Evolutionary conservation across 805 yeast species (phyloP).

Genomic region (Phaffomyces antillensis): DNA sequence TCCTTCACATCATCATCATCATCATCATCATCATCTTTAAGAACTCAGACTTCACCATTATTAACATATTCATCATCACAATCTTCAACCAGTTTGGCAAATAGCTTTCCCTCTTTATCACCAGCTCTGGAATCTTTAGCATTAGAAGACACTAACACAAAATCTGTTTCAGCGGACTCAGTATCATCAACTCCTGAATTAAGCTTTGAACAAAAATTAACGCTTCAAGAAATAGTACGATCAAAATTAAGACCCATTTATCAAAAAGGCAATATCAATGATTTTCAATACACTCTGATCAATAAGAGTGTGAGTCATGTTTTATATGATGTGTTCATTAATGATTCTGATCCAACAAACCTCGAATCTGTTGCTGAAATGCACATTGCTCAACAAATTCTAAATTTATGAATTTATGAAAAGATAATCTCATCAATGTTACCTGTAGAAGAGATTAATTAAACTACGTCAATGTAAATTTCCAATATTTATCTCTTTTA

Average conservation of each 20-base stretch:
- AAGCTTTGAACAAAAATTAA: constrained; percentile 40
- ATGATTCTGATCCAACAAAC: constrained; percentile 2
- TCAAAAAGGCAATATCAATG: constrained; percentile 26
- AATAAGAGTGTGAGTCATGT: constrained; percentile 58
- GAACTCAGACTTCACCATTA: background rate
- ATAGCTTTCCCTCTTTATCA: constrained; percentile 11
- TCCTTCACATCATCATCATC: background rate
- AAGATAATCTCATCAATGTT: background rate
- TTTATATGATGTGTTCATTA: constrained; percentile 36
- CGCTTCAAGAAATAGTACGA: constrained; percentile 53
- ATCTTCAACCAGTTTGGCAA: constrained; percentile 1
- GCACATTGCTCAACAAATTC: constrained; percentile 7
- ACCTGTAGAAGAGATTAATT: too few species aligned
- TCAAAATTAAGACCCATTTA: constrained; percentile 44
- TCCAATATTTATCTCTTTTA: background rate
- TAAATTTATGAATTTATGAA: background rate
- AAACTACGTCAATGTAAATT: background rate
- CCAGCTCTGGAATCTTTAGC: constrained; percentile 2
- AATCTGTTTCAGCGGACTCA: background rate
- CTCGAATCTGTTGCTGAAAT: constrained; percentile 16
- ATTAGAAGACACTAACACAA: background rate
- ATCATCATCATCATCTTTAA: background rate
- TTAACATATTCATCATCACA: constrained; percentile 7
- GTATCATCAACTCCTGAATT: constrained; percentile 4
- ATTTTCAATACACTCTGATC: constrained; percentile 46